Base-by-base conservation (phyloP, 1,139 yeast species). In the Hansenula sp. region DNA sequence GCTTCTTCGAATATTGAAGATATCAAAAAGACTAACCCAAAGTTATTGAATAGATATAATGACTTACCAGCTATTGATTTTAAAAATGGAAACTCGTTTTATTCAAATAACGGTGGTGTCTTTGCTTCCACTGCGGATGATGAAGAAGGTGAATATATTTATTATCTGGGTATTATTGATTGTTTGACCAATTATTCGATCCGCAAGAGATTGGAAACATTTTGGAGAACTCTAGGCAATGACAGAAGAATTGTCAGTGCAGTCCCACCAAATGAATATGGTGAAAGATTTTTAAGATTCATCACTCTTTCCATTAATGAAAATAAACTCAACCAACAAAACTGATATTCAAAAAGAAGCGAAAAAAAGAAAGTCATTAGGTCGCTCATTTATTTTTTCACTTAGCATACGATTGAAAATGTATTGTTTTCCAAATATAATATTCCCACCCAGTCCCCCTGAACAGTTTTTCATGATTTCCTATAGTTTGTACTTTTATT, bases 161-260 rank as follows among this genome's bases (percentile, higher is more conserved):
- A 94, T 65, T 94, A 91, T 59, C 68, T 94, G 55, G 99, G 99
- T 13, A 83, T 94, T 39, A 94, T 94, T 57, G 99, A 94, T 61
- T 91, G 96, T 65, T 70, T 94, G 52, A 94, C 99, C 0, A 80
- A 84, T 48, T 94, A 94, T 60, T 84, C 90, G 1, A 64, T 84
- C 24, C 67, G 80, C 54, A 94, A 94, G 61, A 75, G 78, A 49
- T 62, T 90, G 39, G 99, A 94, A 61, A 93, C 99, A 0, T 79
- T 88, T 53, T 86, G 91, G 82, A 76, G 96, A 62, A 74, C 87
- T 10, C 57, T 94, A 33, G 76, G 79, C 33, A 89, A 89, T 59
- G 75, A 81, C 30, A 70, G 91, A 47, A 73, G 74, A 37, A 76
- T 84, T 3, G 84, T 93, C 6, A 87, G 96, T 51, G 96, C 99